Evolutionary conservation across 1,284 basidiomycete species (phyloP).

Genomic region (Somion occarium): DNA sequence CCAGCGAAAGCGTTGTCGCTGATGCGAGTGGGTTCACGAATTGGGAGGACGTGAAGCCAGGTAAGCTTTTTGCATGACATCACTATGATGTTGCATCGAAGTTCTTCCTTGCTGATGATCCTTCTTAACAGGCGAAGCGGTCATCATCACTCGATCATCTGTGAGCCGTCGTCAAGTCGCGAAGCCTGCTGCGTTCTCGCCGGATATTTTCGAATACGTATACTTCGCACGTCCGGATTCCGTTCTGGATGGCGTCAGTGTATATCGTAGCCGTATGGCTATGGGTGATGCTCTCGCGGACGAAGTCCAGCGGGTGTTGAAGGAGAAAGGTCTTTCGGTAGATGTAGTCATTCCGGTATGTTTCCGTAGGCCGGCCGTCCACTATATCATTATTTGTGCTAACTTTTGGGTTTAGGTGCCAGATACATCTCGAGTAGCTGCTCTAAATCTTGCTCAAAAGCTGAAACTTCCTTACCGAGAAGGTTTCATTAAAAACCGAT

Average conservation of each 20-base stretch:
- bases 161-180: conserved; percentile 74
- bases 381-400: not conserved
- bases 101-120: not conserved
- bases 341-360: conserved; percentile 96
- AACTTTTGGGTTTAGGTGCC: conserved; percentile 57
- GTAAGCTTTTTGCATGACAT: conserved; percentile 34
- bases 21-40: conserved; percentile 89
- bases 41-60: conserved; percentile 93
- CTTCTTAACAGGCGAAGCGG: conserved; percentile 69
- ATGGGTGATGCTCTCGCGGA: conserved; percentile 97
- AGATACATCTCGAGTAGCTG: conserved; percentile 95
- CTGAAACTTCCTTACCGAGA: conserved; percentile 92
- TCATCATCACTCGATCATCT: conserved; percentile 86
- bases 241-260: conserved; percentile 95
- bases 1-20: conserved; percentile 95
- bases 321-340: conserved; percentile 64
- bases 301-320: conserved; percentile 76
- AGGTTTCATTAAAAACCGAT: conserved; percentile 99
- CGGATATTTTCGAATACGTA: conserved; percentile 99
- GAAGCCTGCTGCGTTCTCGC: conserved; percentile 74
- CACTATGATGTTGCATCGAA: not conserved
- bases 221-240: conserved; percentile 99
- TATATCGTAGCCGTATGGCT: conserved; percentile 97
- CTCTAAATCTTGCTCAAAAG: conserved; percentile 92
- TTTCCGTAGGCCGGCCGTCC: too few relatives aligned